These are phyloP conservation scores for Canavalia ensiformis DNA, from an alignment of 306 rosid species.

Conservation along the genomic window DNA sequence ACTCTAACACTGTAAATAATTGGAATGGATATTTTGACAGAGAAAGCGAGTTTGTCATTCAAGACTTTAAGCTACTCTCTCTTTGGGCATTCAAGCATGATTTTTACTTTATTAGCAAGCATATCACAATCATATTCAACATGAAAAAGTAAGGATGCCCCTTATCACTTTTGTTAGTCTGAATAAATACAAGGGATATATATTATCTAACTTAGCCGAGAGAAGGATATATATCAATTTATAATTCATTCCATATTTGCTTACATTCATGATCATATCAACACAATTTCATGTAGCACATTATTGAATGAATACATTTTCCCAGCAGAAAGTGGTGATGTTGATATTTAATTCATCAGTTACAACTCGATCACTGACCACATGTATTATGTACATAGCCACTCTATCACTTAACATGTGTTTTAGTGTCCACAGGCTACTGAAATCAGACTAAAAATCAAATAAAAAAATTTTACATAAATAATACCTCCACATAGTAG, in stretches of 20 bases:
- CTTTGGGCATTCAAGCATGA: neutral
- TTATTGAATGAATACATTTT: neutral
- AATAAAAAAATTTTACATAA: slow-evolving; percentile 12
- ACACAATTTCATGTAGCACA: neutral
- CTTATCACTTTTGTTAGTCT: neutral
- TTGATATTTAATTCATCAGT: neutral
- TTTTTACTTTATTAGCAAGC: neutral
- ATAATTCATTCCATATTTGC: neutral
- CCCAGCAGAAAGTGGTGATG: slow-evolving; percentile 3
- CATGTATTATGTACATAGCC: neutral
- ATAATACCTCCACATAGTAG: slow-evolving; percentile 94
- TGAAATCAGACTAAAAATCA: neutral
- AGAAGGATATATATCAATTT: neutral
- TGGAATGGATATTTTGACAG: slow-evolving; percentile 21
- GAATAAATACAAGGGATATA: neutral
- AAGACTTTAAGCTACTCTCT: neutral
- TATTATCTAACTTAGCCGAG: neutral
- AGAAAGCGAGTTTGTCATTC: neutral
- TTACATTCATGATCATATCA: neutral
- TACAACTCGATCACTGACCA: slow-evolving; percentile 9
- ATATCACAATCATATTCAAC: neutral
- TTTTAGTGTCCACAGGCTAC: neutral
- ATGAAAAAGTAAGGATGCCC: neutral
- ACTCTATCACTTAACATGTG: slow-evolving; percentile 17
- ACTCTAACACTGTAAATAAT: neutral